Base-by-base conservation (phyloP, 352 stramenopile species). In the Globisporangium lucens region DNA sequence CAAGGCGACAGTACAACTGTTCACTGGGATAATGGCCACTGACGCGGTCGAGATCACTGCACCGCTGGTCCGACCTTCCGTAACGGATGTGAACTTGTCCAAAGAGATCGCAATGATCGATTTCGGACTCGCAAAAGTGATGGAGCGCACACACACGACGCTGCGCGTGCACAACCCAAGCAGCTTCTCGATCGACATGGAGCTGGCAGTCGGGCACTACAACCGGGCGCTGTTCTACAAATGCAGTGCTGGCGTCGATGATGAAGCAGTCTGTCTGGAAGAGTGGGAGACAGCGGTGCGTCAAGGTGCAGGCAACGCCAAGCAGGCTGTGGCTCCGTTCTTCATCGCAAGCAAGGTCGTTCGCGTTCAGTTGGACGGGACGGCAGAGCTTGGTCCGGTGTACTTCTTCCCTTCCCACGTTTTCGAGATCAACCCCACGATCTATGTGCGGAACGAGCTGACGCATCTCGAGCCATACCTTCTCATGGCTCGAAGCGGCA, bases 401-500 rank as follows among this genome's bases (percentile, higher is more conserved):
- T 88, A 86, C 61, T 91, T 89, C 61, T 71, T 87, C 6, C 81
- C 83, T 9, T 81, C 76, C 9, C 66, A 65, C 61, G 72, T 76
- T 5, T 66, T 75, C 27, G 56, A 76, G 46, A 61, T 85, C 13
- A 51, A 66, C 20, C 71, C 70, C 0, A 71, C 35, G 30, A 43
- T 90, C 4, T 91, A 77, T 64, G 72, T 91, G 12, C 83, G 83
- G 30, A 90, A 88, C 55, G 68, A 82, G 47, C 74, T 91, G n/a
- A 85, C 83, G 2, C 83, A 91, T 59, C 80, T 91, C 29, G 83
- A 91, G 57, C 64, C 73, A 13, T 51, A 90, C 6, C 27, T 36
- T 2, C 51, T 91, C 22, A 20, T 68, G 30, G 83, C 78, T 6
- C 63, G 53, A 2, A 89, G 79, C 67, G 83, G 78, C 1, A 71